phyloP scores from a whole-genome alignment of 2,329 filamentous ascomycete genomes.

The Myriosclerotinia curreyana region DNA sequence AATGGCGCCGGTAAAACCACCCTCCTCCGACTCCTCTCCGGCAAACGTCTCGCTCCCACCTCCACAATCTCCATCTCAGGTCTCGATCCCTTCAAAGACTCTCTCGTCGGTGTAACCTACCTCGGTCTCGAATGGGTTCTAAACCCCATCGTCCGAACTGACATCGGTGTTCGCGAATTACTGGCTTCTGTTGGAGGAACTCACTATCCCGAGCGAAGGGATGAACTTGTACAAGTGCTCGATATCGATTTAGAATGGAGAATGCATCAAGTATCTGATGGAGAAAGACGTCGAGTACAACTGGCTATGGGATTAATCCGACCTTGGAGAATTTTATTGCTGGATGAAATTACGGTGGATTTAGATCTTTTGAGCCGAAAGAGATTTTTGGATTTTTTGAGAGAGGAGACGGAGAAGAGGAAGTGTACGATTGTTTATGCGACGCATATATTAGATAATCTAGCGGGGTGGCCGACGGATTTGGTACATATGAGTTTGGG shows the following conservation, averaged over 20 bases:
- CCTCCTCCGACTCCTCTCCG: constrained; percentile 83
- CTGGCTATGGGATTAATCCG: constrained; percentile 91
- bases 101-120: constrained; percentile 92
- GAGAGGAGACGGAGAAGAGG: constrained; percentile 76
- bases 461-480: constrained; percentile 92
- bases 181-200: constrained; percentile 83
- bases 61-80: constrained; percentile 73
- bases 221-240: constrained; percentile 82
- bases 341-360: constrained; percentile 97
- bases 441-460: constrained; percentile 93
- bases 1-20: constrained; percentile 98
- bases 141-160: constrained; percentile 91
- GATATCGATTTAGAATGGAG: constrained; percentile 92
- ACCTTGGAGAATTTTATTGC: constrained; percentile 84
- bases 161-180: constrained; percentile 87
- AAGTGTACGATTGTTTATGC: constrained; percentile 94
- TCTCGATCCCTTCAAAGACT: constrained; percentile 86
- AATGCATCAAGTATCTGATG: constrained; percentile 93
- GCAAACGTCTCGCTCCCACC: constrained; percentile 84
- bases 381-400: constrained; percentile 83
- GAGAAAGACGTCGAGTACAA: constrained; percentile 87
- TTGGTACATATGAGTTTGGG: constrained; percentile 94
- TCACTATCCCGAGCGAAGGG: constrained; percentile 73
- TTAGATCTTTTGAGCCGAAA: constrained; percentile 81
- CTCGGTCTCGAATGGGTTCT: constrained; percentile 97